phyloP scores from a whole-genome alignment of 169 alveolate genomes.

The Plasmodium vivax region DNA sequence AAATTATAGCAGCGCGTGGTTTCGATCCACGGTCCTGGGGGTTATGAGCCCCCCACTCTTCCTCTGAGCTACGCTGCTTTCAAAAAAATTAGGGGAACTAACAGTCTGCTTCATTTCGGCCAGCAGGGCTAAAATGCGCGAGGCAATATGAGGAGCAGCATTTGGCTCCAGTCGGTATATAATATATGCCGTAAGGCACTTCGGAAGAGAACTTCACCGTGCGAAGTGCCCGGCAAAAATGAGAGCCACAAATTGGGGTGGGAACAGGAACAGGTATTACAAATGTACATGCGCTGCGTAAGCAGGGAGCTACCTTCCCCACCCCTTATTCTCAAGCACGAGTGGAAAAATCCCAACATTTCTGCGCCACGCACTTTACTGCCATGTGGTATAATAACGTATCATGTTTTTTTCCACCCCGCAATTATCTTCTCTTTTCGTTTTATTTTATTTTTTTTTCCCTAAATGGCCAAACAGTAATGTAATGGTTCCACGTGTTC shows the following conservation, averaged over 20 bases:
- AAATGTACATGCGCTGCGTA: neutral
- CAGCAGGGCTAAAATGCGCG: neutral
- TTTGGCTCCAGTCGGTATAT: neutral
- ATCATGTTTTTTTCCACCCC: neutral
- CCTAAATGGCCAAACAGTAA: neutral
- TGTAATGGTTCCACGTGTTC: neutral
- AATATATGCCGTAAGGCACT: neutral
- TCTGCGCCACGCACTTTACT: neutral
- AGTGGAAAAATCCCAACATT: neutral
- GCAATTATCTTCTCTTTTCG: neutral
- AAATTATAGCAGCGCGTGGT: constrained; percentile 93
- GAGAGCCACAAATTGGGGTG: neutral
- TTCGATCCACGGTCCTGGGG: constrained; percentile 96
- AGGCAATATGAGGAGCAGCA: neutral
- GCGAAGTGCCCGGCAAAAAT: neutral
- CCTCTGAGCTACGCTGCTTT: constrained; percentile 95
- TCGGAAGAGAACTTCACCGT: neutral
- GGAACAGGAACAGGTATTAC: neutral
- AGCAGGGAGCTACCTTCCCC: neutral
- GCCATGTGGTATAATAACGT: neutral
- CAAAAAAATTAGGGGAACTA: neutral
- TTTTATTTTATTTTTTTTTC: neutral
- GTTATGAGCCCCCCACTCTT: constrained; percentile 96
- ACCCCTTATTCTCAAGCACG: neutral
- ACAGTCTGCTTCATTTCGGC: neutral